Evolutionary conservation across 2,329 filamentous ascomycete species (phyloP).

Genomic region (Nemania sp.): DNA sequence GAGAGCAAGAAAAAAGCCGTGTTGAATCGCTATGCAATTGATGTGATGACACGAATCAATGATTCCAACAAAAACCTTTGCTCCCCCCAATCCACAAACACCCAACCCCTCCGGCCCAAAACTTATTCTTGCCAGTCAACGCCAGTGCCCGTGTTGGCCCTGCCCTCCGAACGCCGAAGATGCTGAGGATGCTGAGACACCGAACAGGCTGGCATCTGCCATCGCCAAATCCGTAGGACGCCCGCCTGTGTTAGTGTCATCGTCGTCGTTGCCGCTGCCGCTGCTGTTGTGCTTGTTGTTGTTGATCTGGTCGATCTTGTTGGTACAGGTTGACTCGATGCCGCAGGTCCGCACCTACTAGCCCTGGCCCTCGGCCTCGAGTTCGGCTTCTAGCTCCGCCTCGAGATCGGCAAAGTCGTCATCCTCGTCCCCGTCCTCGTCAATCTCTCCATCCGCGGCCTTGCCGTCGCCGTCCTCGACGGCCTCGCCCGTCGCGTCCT

Average conservation of each 20-base stretch:
- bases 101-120: not conserved
- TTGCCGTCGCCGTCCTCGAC: conserved; percentile 26
- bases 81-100: conserved; percentile 6
- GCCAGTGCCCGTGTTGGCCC: conserved; percentile 11
- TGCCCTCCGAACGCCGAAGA: conserved; percentile 27
- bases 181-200: conserved; percentile 27
- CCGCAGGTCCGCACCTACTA: conserved; percentile 10
- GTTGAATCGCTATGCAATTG: conserved; percentile 30
- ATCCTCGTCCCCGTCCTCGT: conserved; percentile 35
- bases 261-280: not conserved
- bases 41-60: conserved; percentile 1
- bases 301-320: not conserved
- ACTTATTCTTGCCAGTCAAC: too few relatives aligned
- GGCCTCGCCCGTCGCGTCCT: conserved; percentile 41
- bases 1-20: not conserved
- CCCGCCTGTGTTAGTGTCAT: conserved; percentile 1
- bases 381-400: conserved; percentile 50
- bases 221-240: conserved; percentile 9
- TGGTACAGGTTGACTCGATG: not conserved
- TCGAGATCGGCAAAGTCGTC: conserved; percentile 51
- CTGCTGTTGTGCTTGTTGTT: not conserved
- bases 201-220: not conserved
- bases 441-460: conserved; percentile 25
- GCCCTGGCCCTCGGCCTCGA: conserved; percentile 31
- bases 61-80: too few relatives aligned